phyloP scores from a whole-genome alignment of 2,329 filamentous ascomycete species.

The Juglanconis sp. region DNA sequence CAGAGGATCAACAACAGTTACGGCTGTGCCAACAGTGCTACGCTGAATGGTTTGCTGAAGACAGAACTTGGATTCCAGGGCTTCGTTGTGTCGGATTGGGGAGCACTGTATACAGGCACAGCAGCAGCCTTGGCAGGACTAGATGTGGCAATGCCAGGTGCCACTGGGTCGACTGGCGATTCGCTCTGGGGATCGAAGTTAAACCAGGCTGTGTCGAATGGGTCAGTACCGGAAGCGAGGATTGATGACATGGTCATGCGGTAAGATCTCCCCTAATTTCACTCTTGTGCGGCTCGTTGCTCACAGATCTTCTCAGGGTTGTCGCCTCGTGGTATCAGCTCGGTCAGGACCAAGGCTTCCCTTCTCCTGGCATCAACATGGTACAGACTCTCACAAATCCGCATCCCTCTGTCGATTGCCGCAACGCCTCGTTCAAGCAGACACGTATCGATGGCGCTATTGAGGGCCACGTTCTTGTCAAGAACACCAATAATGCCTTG shows the following conservation, averaged over 20 bases:
- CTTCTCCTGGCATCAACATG: conserved; percentile 49
- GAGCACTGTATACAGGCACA: conserved; percentile 62
- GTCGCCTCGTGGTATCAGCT: conserved; percentile 56
- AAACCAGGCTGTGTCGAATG: conserved; percentile 56
- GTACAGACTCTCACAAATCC: conserved; percentile 44
- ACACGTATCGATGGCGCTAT: conserved; percentile 53
- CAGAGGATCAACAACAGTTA: conserved; percentile 39
- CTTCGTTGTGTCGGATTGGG: conserved; percentile 67
- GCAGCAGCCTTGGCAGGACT: conserved; percentile 61
- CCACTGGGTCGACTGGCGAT: conserved; percentile 21
- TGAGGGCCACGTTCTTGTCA: conserved; percentile 63
- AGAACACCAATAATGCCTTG: conserved; percentile 54
- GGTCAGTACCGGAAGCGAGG: conserved; percentile 52
- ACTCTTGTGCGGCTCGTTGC: background rate
- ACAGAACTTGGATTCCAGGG: conserved; percentile 60
- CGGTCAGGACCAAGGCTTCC: conserved; percentile 47
- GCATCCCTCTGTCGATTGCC: conserved; percentile 52
- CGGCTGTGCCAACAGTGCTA: conserved; percentile 65
- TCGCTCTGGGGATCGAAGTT: conserved; percentile 52
- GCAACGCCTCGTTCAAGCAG: conserved; percentile 42
- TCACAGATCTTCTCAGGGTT: conserved; percentile 26
- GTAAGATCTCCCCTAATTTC: background rate
- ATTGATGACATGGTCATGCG: conserved; percentile 52
- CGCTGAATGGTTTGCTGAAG: conserved; percentile 66
- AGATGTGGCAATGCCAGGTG: conserved; percentile 66